Base-by-base conservation (phyloP, 805 yeast genomes). In the Metschnikowia chrysomelidarum region DNA sequence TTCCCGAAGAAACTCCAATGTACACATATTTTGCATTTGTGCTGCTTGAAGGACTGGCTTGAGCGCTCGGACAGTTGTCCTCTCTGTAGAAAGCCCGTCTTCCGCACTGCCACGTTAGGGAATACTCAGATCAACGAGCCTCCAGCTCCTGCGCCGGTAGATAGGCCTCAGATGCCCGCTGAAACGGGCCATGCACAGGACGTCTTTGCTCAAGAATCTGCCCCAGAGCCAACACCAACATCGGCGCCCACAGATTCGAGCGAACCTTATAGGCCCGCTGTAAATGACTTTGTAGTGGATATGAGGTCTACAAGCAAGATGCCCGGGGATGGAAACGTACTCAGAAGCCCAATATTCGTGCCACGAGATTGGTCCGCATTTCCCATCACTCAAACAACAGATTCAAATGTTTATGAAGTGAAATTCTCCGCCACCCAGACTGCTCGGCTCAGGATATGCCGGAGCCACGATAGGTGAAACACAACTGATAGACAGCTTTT, bases 51-150 rank as follows among this genome's bases (percentile, higher is more conserved):
- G 52, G 82, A 84, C 47, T 93, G 98, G 98, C 69, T 93, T 48
- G 94, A 86, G 53, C 74, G 95, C 46, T 87, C 96, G 0, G 91
- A 82, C 48, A 76, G 78, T n/a, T 93, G 98, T 64, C 98, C 98
- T 2, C 78, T 89, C 35, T 93, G 98, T 57, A 70, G 96, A 42
- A 69, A 81, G 19, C 75, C 78, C 8, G 94, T 87, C 5, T 67
- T 67, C 41, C 50, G 39, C 16, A 27, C 30, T 4, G 10, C 34
- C 14, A 19, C 18, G 10, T 18, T 30, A 18, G 23, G 27, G 11
- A 20, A 33, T 4, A 12, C 21, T 5, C 24, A 20, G 17, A 22
- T 18, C 8, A 11, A 12, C 24, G 10, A 15, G 20, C 41, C 31
- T 4, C 36, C 36, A 7, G 19, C 23, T 15, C 30, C 36, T 8